Evolutionary conservation across 345 rosid species (phyloP).

Genomic region (Punica granatum): DNA sequence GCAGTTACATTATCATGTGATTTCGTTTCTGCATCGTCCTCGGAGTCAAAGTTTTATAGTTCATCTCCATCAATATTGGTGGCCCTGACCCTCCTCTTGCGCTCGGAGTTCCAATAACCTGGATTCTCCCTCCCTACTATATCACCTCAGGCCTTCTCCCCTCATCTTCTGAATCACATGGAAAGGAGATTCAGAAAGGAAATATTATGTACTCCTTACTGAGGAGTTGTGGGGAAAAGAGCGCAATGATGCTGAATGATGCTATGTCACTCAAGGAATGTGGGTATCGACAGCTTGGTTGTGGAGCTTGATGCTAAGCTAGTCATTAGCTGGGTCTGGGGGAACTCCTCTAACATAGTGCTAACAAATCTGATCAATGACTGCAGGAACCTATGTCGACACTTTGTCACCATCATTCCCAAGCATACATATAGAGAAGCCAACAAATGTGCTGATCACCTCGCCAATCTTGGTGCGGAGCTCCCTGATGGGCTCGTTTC

Average conservation of each 20-base stretch:
- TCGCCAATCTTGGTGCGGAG: no score
- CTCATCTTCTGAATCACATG: conserved; percentile 38
- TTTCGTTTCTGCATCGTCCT: conserved; percentile 51
- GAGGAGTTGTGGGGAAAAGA: conserved; percentile 43
- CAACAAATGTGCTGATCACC: no score
- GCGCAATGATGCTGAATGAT: conserved; percentile 32
- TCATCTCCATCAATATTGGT: conserved; percentile 53
- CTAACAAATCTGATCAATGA: no score
- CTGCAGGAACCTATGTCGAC: no score
- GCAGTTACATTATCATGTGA: no score
- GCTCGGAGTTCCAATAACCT: conserved; percentile 79
- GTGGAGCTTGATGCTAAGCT: no score
- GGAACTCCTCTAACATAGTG: conserved; percentile 59
- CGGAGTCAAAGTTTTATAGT: conserved; percentile 55
- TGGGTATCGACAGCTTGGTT: no score
- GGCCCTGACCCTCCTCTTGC: conserved; percentile 80
- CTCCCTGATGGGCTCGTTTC: no score
- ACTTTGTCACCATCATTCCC: no score
- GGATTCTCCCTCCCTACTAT: conserved; percentile 88
- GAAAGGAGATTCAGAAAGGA: conserved; percentile 48
- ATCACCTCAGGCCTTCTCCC: conserved; percentile 64
- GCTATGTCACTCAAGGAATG: conserved; percentile 51
- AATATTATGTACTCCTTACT: conserved; percentile 54
- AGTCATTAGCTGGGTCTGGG: conserved; percentile 65
- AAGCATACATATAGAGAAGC: no score